Base-by-base conservation (phyloP, 345 rosid species). In the Eucalyptus sp. region DNA sequence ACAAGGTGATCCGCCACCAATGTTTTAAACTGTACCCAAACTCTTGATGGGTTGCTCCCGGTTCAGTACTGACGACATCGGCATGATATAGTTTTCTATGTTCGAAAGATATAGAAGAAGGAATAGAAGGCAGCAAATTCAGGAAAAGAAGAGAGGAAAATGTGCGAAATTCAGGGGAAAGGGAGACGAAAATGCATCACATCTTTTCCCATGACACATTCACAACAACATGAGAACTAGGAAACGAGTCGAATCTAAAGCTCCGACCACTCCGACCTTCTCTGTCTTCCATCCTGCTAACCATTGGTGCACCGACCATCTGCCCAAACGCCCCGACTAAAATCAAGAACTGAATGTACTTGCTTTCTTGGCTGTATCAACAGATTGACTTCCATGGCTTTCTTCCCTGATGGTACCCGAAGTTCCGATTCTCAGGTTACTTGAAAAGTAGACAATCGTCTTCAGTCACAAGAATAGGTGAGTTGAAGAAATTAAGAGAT, bases 281-380 rank as follows among this genome's bases (percentile, higher is more conserved):
- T 9, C 2, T 10, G 8, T 37, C 46, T 71, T 33, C 81, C 14
- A 0, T 3, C 27, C 1, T 10, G 81, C 46, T 10, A 10, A 18
- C 27, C 81, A 37, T 37, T 25, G 3, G 44, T 1, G 2, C 81
- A 18, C 7, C 7, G 6, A 17, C 25, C 22, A 37, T 71, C 81
- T 10, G 27, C 46, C 81, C 46, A 37, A 71, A 71, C 25, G 18
- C 14, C 0, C 6, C 0, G 46, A 18, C 46, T 0, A 37, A 7
- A 18, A 71, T 37, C 81, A 33, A 33, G 14, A 18, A 10, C 81
- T 37, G 18, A 71, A 71, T 0, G 46, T 10, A 6, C 27, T 37
- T 1, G 56, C 81, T 71, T 71, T 71, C 46, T 71, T 71, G 14
- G 1, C 81, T 33, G 27, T 18, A 3, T 41, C 46, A 71, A 18